Evolutionary conservation across 2,329 filamentous ascomycete species (phyloP), one percentile per base, ranked within the genome.

Genomic region (Neofusicoccum parvum): DNA sequence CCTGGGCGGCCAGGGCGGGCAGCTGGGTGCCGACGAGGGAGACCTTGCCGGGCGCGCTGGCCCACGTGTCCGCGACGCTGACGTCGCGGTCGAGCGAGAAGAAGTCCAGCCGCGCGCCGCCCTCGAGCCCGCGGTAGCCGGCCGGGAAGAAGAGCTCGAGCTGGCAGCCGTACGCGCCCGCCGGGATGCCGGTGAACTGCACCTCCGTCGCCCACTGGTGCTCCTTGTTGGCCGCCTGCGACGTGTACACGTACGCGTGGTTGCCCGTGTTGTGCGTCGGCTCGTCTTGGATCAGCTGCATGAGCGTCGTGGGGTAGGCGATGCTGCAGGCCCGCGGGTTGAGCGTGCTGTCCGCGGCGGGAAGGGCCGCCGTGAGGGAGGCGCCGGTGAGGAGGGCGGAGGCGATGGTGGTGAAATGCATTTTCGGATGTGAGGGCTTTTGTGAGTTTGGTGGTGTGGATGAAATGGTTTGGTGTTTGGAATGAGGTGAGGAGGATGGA

Each of bases 131-230:
- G 43, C 65, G 66, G 67, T 69, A 70, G 20, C 64, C 67, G 20
- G 69, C 45, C 2, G 69, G 68, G 68, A 74, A 73, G 66, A 70
- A 70, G 67, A 70, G 66, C 67, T 74, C 72, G 46, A 73, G 69
- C 51, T 69, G 67, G 68, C 72, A 74, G 39, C 72, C 72, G 64
- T 70, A 72, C 17, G 68, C 67, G n/a, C 64, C 67, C 14, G 67
- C 56, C 12, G 72, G 72, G 39, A 74, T 64, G 62, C 64, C 67
- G 63, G 41, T 58, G 68, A 72, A 73, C 48, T 69, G 65, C 32
- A 56, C 60, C 60, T 43, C 73, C 12, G 34, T 53, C 43, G 67
- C 65, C 50, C 56, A 39, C 34, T 69, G 65, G n/a, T 66, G 37
- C 5, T 27, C 14, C 45, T 51, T 56, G 62, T 69, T 68, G 64